A percentile compares a stretch with the other conserved stretches of the same genome.
Evolutionary conservation across 2,329 filamentous ascomycete genomes (phyloP).

Genomic region (Fusarium fracticaudum): DNA sequence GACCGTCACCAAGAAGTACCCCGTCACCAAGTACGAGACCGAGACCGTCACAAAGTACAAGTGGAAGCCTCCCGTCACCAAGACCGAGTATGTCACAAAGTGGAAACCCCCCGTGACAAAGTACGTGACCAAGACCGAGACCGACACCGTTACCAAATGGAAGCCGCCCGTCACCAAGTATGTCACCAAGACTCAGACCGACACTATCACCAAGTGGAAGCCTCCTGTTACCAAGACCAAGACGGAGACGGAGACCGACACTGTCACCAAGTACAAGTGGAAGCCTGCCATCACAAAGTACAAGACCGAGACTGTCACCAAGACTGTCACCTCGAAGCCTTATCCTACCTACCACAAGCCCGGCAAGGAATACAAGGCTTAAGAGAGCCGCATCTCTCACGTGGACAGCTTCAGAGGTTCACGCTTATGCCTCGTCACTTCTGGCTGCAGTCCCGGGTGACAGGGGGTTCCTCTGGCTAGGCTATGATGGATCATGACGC

Average conservation of each 20-base stretch:
- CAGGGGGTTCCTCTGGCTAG: neutral
- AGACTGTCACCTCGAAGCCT: neutral
- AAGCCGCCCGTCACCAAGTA: constrained; percentile 10
- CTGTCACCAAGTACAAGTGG: constrained; percentile 4
- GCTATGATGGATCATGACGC: neutral
- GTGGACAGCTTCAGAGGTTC: neutral
- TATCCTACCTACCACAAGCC: constrained; percentile 8
- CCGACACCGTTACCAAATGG: neutral
- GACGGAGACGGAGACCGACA: neutral
- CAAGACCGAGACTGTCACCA: constrained; percentile 3
- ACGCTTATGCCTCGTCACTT: neutral
- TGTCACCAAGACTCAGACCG: neutral
- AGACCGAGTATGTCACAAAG: constrained; percentile 20
- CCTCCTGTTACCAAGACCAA: neutral
- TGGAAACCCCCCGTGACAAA: constrained; percentile 13
- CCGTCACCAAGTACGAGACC: constrained; percentile 4
- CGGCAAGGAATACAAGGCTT: constrained; percentile 15
- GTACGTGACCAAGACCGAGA: constrained; percentile 9
- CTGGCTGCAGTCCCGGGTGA: neutral
- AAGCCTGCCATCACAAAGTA: constrained; percentile 16
- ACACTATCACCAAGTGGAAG: neutral
- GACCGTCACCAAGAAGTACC: constrained; percentile 20
- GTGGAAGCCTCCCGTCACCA: constrained; percentile 16
- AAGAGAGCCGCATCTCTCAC: neutral
- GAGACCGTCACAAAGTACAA: constrained; percentile 21